Percentiles rank a stretch among this genome's conserved stretches.
These are phyloP conservation scores for Epipyxis sp. DNA, from an alignment of 108 stramenopile genomes.

Conservation along the genomic window DNA sequence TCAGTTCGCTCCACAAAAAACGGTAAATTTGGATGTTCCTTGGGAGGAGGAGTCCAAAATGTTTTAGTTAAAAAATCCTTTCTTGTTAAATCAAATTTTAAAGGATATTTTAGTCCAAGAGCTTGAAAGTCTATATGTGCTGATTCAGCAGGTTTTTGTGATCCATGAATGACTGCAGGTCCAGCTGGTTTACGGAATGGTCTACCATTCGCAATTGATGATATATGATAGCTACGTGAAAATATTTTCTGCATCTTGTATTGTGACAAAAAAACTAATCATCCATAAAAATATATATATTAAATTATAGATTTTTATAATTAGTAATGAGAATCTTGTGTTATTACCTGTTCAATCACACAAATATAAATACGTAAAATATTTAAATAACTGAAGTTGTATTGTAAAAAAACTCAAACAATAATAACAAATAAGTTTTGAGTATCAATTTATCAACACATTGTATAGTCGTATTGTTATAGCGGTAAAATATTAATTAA, in stretches of 20 bases:
- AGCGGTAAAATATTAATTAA: no score
- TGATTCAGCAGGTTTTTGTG: neutral
- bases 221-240: neutral
- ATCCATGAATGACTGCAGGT: conserved; percentile 20
- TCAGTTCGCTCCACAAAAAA: conserved; percentile 30
- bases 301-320: no score
- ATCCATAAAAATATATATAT: no score
- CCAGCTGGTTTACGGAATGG: conserved; percentile 2
- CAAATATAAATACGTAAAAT: no score
- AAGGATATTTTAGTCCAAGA: conserved; percentile 3
- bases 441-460: no score
- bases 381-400: no score
- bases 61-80: no score
- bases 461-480: no score
- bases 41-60: neutral
- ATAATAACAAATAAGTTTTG: no score
- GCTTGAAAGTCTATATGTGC: conserved; percentile 23
- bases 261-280: neutral
- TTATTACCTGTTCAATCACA: no score
- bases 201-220: neutral
- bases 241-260: neutral
- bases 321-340: no score
- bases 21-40: neutral
- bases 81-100: conserved; percentile 1
- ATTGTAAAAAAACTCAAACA: no score